A percentile compares a stretch with the other conserved stretches of the same genome.
phyloP scores from a whole-genome alignment of 1,284 basidiomycete species.

The Irpex sp. region DNA sequence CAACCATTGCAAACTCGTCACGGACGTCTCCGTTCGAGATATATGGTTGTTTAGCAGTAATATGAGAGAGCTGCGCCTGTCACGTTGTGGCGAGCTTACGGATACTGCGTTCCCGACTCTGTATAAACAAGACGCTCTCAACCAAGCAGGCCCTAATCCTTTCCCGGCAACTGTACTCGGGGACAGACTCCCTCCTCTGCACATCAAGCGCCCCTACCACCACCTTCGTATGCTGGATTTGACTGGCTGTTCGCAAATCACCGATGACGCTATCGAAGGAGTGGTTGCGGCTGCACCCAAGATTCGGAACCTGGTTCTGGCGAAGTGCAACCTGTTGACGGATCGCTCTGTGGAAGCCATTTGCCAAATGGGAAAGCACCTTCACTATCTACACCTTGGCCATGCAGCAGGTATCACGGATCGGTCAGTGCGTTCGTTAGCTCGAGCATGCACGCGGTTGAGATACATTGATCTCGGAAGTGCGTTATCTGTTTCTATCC shows the following conservation, averaged over 20 bases:
- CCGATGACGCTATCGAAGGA: constrained; percentile 88
- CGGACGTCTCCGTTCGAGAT: constrained; percentile 75
- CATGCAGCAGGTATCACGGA: constrained; percentile 91
- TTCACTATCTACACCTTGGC: constrained; percentile 95
- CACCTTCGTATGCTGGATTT: constrained; percentile 87
- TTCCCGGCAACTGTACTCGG: constrained; percentile 34
- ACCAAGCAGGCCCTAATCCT: constrained; percentile 34
- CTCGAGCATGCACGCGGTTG: constrained; percentile 85
- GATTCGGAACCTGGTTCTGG: constrained; percentile 88
- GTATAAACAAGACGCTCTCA: constrained; percentile 33
- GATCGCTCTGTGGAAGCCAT: constrained; percentile 85
- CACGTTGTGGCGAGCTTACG: constrained; percentile 75
- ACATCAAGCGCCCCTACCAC: constrained; percentile 60
- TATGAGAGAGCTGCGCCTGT: constrained; percentile 89
- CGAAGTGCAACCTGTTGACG: constrained; percentile 86
- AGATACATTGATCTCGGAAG: constrained; percentile 97
- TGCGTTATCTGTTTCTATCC: constrained; percentile 35
- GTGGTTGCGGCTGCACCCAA: constrained; percentile 86
- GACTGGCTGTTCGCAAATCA: constrained; percentile 78
- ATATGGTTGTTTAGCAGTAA: constrained; percentile 78
- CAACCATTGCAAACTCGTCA: constrained; percentile 75
- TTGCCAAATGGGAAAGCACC: constrained; percentile 80
- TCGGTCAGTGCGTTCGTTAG: constrained; percentile 78
- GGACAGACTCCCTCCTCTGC: constrained; percentile 55
- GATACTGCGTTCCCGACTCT: constrained; percentile 84